A percentile compares a stretch with the other conserved stretches of the same genome.
phyloP scores from a whole-genome alignment of 129 eudicot species.

The Tagetes patula region DNA sequence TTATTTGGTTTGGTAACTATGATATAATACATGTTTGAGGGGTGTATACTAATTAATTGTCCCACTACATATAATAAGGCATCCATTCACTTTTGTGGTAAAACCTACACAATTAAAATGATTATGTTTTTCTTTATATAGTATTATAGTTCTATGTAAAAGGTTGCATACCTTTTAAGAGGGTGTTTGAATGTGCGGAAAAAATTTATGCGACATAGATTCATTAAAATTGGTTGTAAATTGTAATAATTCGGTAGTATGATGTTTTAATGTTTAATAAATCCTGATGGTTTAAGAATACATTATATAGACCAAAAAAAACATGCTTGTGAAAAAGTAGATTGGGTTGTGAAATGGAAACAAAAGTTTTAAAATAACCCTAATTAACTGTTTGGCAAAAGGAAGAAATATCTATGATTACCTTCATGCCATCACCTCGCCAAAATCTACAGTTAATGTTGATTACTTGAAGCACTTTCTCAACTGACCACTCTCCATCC shows the following conservation, averaged over 20 bases:
- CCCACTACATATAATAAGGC: neutral
- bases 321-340: neutral
- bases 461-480: slow-evolving; percentile 87
- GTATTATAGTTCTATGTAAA: neutral
- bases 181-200: neutral
- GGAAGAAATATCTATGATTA: slow-evolving; percentile 23
- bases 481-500: slow-evolving; percentile 95
- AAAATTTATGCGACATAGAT: neutral
- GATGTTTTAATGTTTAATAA: neutral
- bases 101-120: neutral
- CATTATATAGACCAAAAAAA: neutral
- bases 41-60: neutral
- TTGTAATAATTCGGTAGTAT: neutral
- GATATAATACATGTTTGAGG: neutral
- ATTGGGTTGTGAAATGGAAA: neutral
- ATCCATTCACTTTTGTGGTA: slow-evolving; percentile 1
- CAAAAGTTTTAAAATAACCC: neutral
- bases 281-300: neutral
- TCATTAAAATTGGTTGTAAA: neutral
- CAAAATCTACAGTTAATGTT: slow-evolving; percentile 77
- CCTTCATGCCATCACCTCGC: slow-evolving; percentile 99
- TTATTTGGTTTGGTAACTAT: neutral
- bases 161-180: neutral
- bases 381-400: neutral
- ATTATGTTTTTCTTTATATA: neutral